A percentile compares a stretch with the other conserved stretches of the same genome.
These are phyloP conservation scores for Bidens hawaiensis DNA, from an alignment of 140 eudicot species.

Conservation along the genomic window DNA sequence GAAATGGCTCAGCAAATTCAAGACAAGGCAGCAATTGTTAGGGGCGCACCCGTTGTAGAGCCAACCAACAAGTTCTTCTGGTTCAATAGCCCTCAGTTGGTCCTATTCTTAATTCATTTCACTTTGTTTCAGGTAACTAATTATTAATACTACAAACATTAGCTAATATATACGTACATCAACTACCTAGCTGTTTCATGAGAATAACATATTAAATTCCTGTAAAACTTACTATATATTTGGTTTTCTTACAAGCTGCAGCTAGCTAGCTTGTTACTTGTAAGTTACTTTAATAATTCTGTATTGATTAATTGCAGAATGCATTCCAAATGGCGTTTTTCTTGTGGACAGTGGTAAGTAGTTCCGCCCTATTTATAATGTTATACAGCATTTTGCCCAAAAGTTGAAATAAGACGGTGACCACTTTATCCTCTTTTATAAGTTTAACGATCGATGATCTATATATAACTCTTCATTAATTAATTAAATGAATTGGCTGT, in stretches of 20 bases:
- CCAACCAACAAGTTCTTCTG: constrained; percentile 74
- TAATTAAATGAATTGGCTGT: too few species aligned
- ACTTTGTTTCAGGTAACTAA: constrained; percentile 63
- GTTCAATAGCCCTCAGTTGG: constrained; percentile 64
- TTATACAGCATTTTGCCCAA: not conserved
- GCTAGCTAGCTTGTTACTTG: too few species aligned
- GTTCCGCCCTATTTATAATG: too few species aligned
- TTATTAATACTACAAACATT: not conserved
- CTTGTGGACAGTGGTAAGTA: constrained; percentile 81
- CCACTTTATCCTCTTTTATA: too few species aligned
- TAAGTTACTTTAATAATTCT: too few species aligned
- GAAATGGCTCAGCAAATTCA: constrained; percentile 77
- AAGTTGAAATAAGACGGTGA: not conserved
- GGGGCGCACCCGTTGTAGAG: constrained; percentile 75
- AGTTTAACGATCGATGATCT: too few species aligned
- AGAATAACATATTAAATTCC: too few species aligned
- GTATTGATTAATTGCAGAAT: constrained; percentile 38
- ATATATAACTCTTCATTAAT: too few species aligned
- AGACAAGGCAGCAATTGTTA: constrained; percentile 56
- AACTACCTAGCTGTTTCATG: not conserved
- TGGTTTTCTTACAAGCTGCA: too few species aligned
- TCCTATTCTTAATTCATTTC: constrained; percentile 79
- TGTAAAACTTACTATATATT: not conserved
- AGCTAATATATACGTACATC: too few species aligned
- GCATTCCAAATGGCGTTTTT: constrained; percentile 84